Conservation (phyloP, 2,329 filamentous ascomycete species). For the Monosporascus ibericus region DNA sequence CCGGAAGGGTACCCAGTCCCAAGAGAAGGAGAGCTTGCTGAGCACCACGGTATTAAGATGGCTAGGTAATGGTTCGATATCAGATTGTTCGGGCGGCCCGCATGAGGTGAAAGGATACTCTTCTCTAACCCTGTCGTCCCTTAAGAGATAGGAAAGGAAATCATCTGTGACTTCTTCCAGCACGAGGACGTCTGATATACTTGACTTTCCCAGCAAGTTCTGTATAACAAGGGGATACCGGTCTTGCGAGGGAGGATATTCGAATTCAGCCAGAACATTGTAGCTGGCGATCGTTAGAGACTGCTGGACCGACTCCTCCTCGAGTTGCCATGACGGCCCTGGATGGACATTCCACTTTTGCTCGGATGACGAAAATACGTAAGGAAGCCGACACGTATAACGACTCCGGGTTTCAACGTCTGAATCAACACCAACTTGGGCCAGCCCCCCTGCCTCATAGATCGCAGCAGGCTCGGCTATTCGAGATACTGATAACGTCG, state of each 20-base stretch:
- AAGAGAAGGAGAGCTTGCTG: conserved; percentile 48
- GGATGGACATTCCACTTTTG: conserved; percentile 15
- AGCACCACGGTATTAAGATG: conserved; percentile 56
- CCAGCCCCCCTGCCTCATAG: conserved; percentile 5
- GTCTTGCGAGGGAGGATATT: conserved; percentile 35
- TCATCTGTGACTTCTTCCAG: conserved; percentile 61
- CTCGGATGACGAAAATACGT: conserved; percentile 9
- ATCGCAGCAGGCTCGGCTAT: conserved; percentile 7
- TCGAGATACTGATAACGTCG: conserved; percentile 11
- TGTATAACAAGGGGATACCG: conserved; percentile 37
- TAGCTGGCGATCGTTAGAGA: conserved; percentile 39
- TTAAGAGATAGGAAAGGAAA: conserved; percentile 52
- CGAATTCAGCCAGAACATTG: conserved; percentile 47
- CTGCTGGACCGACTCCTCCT: conserved; percentile 1
- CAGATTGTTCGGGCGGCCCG: conserved; percentile 45
- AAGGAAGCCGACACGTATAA: conserved; percentile 10
- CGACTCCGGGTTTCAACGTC: neutral
- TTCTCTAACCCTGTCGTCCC: conserved; percentile 35
- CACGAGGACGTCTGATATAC: conserved; percentile 41
- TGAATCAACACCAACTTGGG: neutral
- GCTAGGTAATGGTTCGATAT: conserved; percentile 50
- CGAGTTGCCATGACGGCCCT: neutral
- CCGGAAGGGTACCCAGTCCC: conserved; percentile 47
- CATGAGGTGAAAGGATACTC: conserved; percentile 52
- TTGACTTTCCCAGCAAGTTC: conserved; percentile 36